Evolutionary conservation across 2,329 filamentous ascomycete genomes (phyloP), one percentile per base, ranked within the genome.

Genomic region (Trichoderma semiorbis): DNA sequence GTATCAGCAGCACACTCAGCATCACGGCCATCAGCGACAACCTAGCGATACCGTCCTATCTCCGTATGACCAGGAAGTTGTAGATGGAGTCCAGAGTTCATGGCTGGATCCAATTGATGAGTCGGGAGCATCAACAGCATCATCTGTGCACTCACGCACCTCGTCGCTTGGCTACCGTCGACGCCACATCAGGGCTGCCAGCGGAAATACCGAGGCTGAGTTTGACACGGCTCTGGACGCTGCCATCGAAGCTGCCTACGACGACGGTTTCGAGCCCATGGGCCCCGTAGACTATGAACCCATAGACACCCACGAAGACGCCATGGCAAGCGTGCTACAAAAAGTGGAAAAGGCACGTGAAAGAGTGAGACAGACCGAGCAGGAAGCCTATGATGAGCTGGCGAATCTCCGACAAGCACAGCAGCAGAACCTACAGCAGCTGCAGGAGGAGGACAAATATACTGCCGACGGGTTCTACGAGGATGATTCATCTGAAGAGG

Each of bases 101-200:
- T 97, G 95, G 95, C 83, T 97, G n/a, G 93, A 97, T 78, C 95
- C 94, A 1, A 96, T 97, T 71, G 93, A 97, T 79, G 95, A 97
- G 76, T 97, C 94, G 26, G 93, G 91, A 43, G 92, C 89, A 21
- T 97, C 95, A 1, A 91, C 90, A 4, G 86, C 88, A 3, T 93
- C 93, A 2, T 97, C 95, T 0, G 86, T 94, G 2, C 93, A 94
- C 79, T 97, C 95, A 0, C 87, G 93, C 63, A 90, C 91, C 5
- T 95, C 93, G 1, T 93, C 92, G 1, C 82, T 91, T 72, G 87
- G 90, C 57, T 82, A 92, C 62, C 87, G 89, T 73, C 87, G 92
- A 74, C 93, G 91, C 77, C 91, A 92, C 74, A 88, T 93, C 68
- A 89, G 92, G 63, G 86, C 85, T 43, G 79, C 86, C 3, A 95